Percentiles rank a stretch among this genome's conserved stretches.
These are phyloP conservation scores for Mucor indicus DNA, from an alignment of 371 early-diverging fungal genomes.

Conservation along the genomic window DNA sequence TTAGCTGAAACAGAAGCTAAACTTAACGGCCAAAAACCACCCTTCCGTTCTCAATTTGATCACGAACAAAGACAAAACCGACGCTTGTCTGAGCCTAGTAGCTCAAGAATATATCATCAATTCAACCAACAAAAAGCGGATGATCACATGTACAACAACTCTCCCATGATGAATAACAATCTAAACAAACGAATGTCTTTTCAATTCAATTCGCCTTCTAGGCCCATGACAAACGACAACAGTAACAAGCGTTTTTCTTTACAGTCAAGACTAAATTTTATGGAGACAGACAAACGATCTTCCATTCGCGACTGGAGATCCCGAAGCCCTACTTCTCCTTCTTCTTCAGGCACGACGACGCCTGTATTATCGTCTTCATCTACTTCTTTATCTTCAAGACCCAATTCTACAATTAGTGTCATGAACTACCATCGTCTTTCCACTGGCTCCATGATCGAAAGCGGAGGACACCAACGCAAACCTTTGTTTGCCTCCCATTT, in stretches of 20 bases:
- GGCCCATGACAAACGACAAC: neutral
- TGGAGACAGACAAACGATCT: constrained; percentile 1
- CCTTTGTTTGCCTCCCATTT: constrained; percentile 53
- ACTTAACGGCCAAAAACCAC: constrained; percentile 22
- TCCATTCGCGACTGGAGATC: constrained; percentile 4
- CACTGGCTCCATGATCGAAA: neutral
- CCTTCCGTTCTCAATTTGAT: neutral
- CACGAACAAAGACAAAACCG: constrained; percentile 18
- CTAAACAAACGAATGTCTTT: constrained; percentile 8
- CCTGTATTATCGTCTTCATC: neutral
- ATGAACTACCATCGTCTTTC: constrained; percentile 4
- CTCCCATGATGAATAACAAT: constrained; percentile 17
- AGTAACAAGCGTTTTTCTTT: neutral
- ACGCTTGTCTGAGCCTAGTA: constrained; percentile 40
- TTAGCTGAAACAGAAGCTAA: constrained; percentile 49
- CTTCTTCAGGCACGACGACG: neutral
- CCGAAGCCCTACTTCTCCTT: neutral
- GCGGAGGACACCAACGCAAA: constrained; percentile 27
- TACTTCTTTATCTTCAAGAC: neutral
- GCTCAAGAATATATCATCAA: constrained; percentile 17
- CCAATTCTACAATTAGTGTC: constrained; percentile 2
- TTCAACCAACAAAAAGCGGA: no score
- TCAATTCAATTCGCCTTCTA: constrained; percentile 1
- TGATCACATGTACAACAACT: neutral
- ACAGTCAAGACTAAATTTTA: neutral